Percentiles rank a stretch among this genome's conserved stretches.
phyloP scores from a whole-genome alignment of 768 basidiomycete genomes.

The Russula emetica region DNA sequence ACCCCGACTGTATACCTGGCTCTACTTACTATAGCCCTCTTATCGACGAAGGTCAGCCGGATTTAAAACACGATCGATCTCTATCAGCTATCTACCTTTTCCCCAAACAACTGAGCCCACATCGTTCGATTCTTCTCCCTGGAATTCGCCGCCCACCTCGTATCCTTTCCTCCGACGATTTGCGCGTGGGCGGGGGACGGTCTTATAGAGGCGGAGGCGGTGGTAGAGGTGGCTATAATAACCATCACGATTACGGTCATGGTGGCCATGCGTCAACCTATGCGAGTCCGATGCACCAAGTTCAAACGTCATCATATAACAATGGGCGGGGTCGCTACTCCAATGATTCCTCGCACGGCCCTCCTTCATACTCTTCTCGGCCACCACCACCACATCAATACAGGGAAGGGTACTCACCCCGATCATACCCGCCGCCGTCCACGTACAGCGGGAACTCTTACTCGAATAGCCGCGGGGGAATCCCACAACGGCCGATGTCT shows the following conservation, averaged over 20 bases:
- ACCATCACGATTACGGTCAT: slow-evolving; percentile 21
- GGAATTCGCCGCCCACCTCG: slow-evolving; percentile 59
- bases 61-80: slow-evolving; percentile 84
- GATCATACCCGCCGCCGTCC: slow-evolving; percentile 14
- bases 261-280: slow-evolving; percentile 10
- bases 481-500: slow-evolving; percentile 15
- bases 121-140: slow-evolving; percentile 77
- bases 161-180: slow-evolving; percentile 62
- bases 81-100: slow-evolving; percentile 85
- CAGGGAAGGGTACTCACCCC: slow-evolving; percentile 34
- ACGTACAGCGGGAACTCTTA: slow-evolving; percentile 12
- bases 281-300: slow-evolving; percentile 15
- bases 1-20: slow-evolving; percentile 86
- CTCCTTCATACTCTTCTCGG: slow-evolving; percentile 30
- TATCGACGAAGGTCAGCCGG: slow-evolving; percentile 52
- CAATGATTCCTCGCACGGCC: slow-evolving; percentile 29
- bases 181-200: slow-evolving; percentile 54
- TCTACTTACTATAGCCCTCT: slow-evolving; percentile 85
- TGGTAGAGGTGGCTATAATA: slow-evolving; percentile 40
- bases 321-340: slow-evolving; percentile 29
- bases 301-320: slow-evolving; percentile 19
- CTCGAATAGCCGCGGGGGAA: slow-evolving; percentile 23
- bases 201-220: slow-evolving; percentile 42
- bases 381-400: slow-evolving; percentile 30
- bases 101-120: slow-evolving; percentile 81